phyloP scores from a whole-genome alignment of 306 rosid species.

The Begonia peltatifolia region DNA sequence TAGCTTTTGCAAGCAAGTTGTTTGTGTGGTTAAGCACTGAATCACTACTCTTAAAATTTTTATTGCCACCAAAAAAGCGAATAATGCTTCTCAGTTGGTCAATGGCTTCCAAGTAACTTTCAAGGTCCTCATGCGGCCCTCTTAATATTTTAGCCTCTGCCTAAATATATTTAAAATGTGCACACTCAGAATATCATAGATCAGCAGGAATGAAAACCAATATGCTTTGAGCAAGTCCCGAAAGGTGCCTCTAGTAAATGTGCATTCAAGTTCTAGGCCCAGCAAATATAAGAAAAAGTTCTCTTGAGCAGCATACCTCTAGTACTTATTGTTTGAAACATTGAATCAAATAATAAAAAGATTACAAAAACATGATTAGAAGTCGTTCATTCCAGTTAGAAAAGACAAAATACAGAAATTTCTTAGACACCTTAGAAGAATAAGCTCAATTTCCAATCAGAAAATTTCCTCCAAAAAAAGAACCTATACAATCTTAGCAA shows the following conservation, averaged over 20 bases:
- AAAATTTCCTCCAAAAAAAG: no score
- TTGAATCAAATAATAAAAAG: no score
- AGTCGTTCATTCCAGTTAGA: no score
- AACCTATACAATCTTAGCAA: background rate
- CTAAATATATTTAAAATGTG: slow-evolving; percentile 15
- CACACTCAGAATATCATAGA: background rate
- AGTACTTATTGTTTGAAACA: no score
- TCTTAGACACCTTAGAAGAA: no score
- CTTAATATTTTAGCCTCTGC: slow-evolving; percentile 93
- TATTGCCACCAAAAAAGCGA: slow-evolving; percentile 51
- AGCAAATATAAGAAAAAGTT: no score
- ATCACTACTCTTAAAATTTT: slow-evolving; percentile 43
- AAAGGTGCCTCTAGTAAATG: no score
- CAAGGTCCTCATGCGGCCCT: slow-evolving; percentile 96
- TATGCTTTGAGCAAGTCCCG: background rate
- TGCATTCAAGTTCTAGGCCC: no score
- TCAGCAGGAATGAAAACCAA: background rate
- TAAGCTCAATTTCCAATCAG: no score
- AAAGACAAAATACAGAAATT: no score
- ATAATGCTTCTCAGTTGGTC: slow-evolving; percentile 51
- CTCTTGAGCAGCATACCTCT: no score
- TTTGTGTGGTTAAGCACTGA: slow-evolving; percentile 56
- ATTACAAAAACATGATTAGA: no score
- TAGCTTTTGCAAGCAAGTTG: slow-evolving; percentile 70
- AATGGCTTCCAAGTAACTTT: slow-evolving; percentile 78